Evolutionary conservation across 2,329 filamentous ascomycete genomes (phyloP).

Genomic region (Didymella exigua): DNA sequence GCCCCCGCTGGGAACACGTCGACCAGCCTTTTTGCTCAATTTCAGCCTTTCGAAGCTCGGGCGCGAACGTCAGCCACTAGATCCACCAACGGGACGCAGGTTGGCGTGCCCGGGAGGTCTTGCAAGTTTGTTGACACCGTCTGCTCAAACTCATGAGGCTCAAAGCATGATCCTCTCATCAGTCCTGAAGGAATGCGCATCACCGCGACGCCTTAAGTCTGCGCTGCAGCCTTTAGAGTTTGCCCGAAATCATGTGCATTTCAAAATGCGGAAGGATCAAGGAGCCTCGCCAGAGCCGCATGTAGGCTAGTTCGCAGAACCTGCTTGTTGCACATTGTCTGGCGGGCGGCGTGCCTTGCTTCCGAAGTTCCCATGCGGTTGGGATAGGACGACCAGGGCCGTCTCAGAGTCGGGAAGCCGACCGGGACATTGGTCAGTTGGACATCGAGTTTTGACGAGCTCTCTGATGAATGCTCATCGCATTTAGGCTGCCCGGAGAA

Average conservation of each 20-base stretch:
- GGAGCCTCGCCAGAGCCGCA: conserved; percentile 28
- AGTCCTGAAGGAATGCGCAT: conserved; percentile 11
- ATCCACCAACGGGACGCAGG: conserved; percentile 16
- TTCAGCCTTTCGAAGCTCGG: conserved; percentile 22
- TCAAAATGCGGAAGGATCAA: conserved; percentile 15
- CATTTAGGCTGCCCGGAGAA: conserved; percentile 15
- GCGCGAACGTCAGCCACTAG: conserved; percentile 9
- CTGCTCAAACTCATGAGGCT: conserved; percentile 22
- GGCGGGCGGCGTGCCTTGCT: conserved; percentile 20
- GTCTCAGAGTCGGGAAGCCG: conserved; percentile 20
- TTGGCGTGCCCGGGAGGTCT: neutral
- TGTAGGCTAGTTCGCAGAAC: conserved; percentile 18
- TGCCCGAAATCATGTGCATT: neutral
- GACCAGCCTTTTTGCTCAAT: conserved; percentile 32
- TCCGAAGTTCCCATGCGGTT: conserved; percentile 22
- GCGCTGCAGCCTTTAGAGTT: conserved; percentile 1
- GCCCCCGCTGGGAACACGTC: conserved; percentile 35
- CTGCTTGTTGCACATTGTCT: conserved; percentile 25
- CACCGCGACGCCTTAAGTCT: neutral
- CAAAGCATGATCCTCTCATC: conserved; percentile 6
- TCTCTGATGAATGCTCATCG: conserved; percentile 16
- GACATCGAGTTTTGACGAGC: neutral
- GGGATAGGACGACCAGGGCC: conserved; percentile 26
- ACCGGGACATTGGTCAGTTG: conserved; percentile 13
- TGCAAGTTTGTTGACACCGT: neutral